Conservation (phyloP, 139 green algal genomes). For the Asterochloris sp. region DNA sequence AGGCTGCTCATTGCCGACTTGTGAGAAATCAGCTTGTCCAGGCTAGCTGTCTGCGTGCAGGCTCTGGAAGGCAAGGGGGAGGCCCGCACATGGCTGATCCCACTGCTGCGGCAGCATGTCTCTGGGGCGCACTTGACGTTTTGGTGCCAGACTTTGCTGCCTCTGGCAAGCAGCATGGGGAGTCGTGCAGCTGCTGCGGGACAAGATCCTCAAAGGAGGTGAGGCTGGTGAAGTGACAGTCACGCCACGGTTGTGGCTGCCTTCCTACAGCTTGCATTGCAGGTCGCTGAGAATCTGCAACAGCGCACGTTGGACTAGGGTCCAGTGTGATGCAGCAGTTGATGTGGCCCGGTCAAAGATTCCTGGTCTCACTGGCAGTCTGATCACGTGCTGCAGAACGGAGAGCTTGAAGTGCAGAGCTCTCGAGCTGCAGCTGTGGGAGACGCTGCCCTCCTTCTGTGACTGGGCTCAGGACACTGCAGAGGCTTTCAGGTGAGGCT, state of each 20-base stretch:
- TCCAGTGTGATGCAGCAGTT: too few species aligned
- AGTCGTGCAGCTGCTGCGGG: slow-evolving; percentile 20
- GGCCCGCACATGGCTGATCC: slow-evolving; percentile 87
- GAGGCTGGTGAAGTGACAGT: too few species aligned
- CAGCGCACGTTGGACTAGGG: too few species aligned
- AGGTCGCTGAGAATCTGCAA: too few species aligned
- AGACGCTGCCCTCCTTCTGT: slow-evolving; percentile 73
- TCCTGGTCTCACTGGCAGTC: too few species aligned
- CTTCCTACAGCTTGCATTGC: too few species aligned
- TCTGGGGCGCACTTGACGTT: slow-evolving; percentile 43
- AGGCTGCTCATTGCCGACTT: too few species aligned
- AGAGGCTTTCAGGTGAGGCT: slow-evolving; percentile 23
- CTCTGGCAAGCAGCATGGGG: slow-evolving; percentile 60
- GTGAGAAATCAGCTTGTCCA: too few species aligned
- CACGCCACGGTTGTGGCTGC: neutral
- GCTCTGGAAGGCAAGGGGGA: slow-evolving; percentile 45
- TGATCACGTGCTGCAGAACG: neutral
- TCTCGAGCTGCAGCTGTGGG: slow-evolving; percentile 78
- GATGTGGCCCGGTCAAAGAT: too few species aligned
- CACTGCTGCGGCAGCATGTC: slow-evolving; percentile 74
- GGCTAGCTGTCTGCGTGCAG: neutral
- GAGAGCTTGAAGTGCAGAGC: slow-evolving; percentile 54
- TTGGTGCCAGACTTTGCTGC: slow-evolving; percentile 68
- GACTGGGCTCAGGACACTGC: slow-evolving; percentile 66
- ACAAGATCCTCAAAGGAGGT: slow-evolving; percentile 36